These are phyloP conservation scores for Tremella fuciformis DNA, from an alignment of 768 basidiomycete species.

Conservation along the genomic window DNA sequence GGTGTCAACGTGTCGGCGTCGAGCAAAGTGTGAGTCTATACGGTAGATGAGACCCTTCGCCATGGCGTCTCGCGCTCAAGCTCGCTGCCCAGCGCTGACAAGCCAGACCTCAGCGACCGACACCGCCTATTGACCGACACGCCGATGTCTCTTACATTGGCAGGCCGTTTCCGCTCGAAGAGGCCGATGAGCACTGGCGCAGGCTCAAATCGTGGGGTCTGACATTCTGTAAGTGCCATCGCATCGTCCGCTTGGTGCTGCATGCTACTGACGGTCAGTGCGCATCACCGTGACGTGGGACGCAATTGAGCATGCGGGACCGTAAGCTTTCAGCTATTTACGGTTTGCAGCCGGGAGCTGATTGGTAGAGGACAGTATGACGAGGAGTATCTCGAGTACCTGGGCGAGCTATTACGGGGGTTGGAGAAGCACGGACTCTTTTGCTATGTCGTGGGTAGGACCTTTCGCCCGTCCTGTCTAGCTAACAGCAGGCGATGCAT, in stretches of 20 bases:
- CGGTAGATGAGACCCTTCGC: neutral
- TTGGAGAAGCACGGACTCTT: constrained; percentile 44
- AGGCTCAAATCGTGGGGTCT: constrained; percentile 81
- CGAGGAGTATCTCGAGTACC: constrained; percentile 72
- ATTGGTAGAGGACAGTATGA: constrained; percentile 74
- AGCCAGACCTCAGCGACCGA: constrained; percentile 17
- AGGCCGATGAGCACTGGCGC: constrained; percentile 79
- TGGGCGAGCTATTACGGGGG: constrained; percentile 59
- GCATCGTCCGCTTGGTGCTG: neutral
- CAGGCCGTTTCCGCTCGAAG: constrained; percentile 82
- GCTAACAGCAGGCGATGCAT: constrained; percentile 58
- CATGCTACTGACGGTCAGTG: constrained; percentile 56
- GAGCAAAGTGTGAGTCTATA: constrained; percentile 68
- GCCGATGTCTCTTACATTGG: constrained; percentile 65
- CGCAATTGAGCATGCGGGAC: constrained; percentile 87
- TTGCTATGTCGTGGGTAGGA: constrained; percentile 52
- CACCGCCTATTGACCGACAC: constrained; percentile 21
- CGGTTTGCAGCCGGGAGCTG: constrained; percentile 10
- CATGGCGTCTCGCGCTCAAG: neutral
- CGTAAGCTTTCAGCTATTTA: constrained; percentile 63
- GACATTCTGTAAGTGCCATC: constrained; percentile 67
- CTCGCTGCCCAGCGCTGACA: neutral
- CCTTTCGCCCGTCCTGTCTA: constrained; percentile 63
- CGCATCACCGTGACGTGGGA: constrained; percentile 96
- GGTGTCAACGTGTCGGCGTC: constrained; percentile 83